Percentiles rank a stretch among this genome's conserved stretches.
Evolutionary conservation across 352 stramenopile species (phyloP).

Genomic region (Peronospora destructor): DNA sequence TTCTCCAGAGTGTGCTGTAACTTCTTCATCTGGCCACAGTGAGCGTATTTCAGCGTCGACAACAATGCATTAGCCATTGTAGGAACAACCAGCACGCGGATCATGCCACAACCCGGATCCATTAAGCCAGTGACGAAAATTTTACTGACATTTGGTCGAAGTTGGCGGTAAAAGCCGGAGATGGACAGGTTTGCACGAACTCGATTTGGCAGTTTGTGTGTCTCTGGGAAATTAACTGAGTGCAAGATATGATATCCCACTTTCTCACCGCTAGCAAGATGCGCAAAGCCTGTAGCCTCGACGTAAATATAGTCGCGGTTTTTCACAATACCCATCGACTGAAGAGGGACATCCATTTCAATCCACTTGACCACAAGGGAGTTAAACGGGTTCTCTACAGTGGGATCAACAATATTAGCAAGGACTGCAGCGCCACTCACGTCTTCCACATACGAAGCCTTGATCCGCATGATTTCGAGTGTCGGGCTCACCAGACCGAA

Average conservation of each 20-base stretch:
- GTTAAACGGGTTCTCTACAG: constrained; percentile 29
- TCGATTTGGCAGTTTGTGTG: constrained; percentile 18
- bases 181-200: constrained; percentile 37
- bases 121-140: constrained; percentile 2
- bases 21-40: constrained; percentile 6
- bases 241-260: constrained; percentile 59
- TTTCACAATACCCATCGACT: constrained; percentile 32
- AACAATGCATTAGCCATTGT: neutral
- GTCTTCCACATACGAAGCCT: constrained; percentile 36
- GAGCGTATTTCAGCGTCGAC: constrained; percentile 1
- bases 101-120: constrained; percentile 2
- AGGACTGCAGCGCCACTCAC: constrained; percentile 37
- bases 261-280: constrained; percentile 19
- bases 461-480: constrained; percentile 38
- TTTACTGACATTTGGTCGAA: constrained; percentile 1
- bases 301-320: constrained; percentile 55
- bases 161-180: constrained; percentile 1
- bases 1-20: neutral
- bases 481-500: constrained; percentile 32
- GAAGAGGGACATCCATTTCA: constrained; percentile 23
- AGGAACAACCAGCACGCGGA: neutral
- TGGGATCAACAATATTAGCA: constrained; percentile 25
- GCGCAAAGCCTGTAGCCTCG: constrained; percentile 38
- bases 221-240: constrained; percentile 35
- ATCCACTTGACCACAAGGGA: constrained; percentile 42